Evolutionary conservation across 177 flowering plant species (phyloP), one percentile per base, ranked within the genome.

Genomic region (Vitis hybrid): DNA sequence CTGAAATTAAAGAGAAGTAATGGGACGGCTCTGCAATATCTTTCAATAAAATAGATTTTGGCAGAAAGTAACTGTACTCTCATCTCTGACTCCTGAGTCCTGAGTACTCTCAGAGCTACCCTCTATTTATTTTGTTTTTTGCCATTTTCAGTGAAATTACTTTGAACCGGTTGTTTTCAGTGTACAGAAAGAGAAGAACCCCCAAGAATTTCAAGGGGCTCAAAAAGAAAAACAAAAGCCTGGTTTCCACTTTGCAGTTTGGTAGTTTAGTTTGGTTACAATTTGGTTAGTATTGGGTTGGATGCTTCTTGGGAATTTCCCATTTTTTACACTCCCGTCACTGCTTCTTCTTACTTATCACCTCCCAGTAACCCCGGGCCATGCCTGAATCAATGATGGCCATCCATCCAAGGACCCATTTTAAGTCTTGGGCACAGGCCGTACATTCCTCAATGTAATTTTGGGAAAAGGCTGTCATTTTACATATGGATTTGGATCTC

Each of bases 91-190:
- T 5, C 45, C 45, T 40, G 45, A 6, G 45, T 5, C 45, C 45
- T 34, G 49, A 32, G 12, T 11, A 26, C 30, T 26, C 30, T 26
- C 30, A 0, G 13, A 10, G 14, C 5, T 1, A 7, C 14, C 6
- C 49, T 32, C 5, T 32, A 12, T 61, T 15, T 30, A 1, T 61
- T 34, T 61, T 45, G 15, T 30, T 34, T 61, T 48, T 61, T 30
- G 30, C 64, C 64, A 61, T 61, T 61, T 32, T 61, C 64, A 61
- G 64, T 61, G 59, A 56, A 56, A 56, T n/a, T 56, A 56, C 59
- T 56, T n/a, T n/a, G 4, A 56, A 56, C 21, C 15, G 49, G 49
- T 61, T 48, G 14, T 32, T 61, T 61, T 61, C 64, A 61, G 2
- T 61, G 64, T 34, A 10, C 15, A 58, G 32, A 58, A 10, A 18